Percentiles rank a stretch among this genome's conserved stretches.
Evolutionary conservation across 2,329 filamentous ascomycete species (phyloP).

Genomic region (Aspergillus tamarii): DNA sequence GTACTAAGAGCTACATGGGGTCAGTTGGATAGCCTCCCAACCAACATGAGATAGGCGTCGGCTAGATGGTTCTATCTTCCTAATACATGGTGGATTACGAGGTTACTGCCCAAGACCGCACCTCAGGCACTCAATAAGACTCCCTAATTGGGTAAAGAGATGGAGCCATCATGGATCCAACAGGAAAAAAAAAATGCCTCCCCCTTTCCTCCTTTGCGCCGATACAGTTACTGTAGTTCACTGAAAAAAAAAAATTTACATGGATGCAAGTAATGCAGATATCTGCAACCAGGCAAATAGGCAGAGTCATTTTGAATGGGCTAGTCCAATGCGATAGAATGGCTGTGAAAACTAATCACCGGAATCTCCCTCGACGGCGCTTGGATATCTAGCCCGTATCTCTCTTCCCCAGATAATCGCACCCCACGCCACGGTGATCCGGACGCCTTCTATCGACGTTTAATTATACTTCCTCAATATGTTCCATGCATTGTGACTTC

Average conservation of each 20-base stretch:
- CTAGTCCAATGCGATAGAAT: background rate
- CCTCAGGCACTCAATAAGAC: slow-evolving; percentile 3
- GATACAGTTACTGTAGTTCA: background rate
- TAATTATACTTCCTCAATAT: background rate
- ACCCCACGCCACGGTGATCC: slow-evolving; percentile 26
- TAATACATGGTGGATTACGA: background rate
- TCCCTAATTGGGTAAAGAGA: background rate
- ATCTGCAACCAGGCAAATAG: background rate
- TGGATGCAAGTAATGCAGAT: slow-evolving; percentile 2
- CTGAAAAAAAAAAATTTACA: background rate
- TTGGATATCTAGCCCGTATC: background rate
- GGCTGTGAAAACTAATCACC: slow-evolving; percentile 1
- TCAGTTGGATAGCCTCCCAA: too few relatives aligned
- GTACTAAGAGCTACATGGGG: background rate
- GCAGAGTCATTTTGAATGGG: background rate
- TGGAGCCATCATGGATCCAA: background rate
- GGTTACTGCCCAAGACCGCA: background rate
- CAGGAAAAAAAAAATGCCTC: background rate
- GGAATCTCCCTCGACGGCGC: background rate
- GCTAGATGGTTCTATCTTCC: slow-evolving; percentile 6
- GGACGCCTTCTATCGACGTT: background rate
- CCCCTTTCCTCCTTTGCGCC: slow-evolving; percentile 12
- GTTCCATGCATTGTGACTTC: background rate
- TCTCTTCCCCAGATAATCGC: slow-evolving; percentile 25
- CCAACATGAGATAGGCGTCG: background rate